Evolutionary conservation across 2,329 filamentous ascomycete genomes (phyloP).

Genomic region (Nemania bipapillata): DNA sequence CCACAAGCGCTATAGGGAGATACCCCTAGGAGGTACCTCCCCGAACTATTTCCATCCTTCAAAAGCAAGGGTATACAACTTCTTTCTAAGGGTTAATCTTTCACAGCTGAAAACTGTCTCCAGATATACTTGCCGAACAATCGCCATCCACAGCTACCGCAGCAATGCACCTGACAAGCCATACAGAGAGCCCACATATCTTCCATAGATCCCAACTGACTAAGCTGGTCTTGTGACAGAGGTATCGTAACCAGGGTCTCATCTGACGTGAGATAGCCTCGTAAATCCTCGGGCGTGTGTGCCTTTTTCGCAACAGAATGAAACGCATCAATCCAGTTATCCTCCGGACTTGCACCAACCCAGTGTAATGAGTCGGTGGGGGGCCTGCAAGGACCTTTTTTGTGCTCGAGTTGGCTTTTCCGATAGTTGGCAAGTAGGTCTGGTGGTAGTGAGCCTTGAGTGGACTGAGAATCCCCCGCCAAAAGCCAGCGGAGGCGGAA

Average conservation of each 20-base stretch:
- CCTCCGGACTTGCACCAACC: neutral
- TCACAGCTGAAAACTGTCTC: neutral
- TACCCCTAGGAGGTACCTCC: too few species aligned
- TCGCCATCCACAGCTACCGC: neutral
- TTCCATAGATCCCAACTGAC: neutral
- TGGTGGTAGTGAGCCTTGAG: neutral
- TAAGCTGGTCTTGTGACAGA: neutral
- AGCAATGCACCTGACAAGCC: neutral
- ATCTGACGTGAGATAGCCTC: neutral
- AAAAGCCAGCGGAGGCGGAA: neutral
- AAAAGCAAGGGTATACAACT: too few species aligned
- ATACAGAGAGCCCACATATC: neutral
- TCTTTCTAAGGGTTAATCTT: too few species aligned
- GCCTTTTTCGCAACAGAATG: neutral
- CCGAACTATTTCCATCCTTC: too few species aligned
- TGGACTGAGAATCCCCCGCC: neutral
- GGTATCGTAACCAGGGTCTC: neutral
- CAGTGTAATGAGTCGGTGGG: neutral
- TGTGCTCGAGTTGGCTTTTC: neutral
- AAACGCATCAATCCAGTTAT: neutral
- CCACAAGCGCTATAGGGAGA: too few species aligned
- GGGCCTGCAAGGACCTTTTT: neutral
- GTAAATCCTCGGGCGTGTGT: neutral
- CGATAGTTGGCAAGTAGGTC: neutral
- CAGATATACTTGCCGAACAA: neutral